phyloP scores from a whole-genome alignment of 441 rosid species.

The Euphorbia celastroides region DNA sequence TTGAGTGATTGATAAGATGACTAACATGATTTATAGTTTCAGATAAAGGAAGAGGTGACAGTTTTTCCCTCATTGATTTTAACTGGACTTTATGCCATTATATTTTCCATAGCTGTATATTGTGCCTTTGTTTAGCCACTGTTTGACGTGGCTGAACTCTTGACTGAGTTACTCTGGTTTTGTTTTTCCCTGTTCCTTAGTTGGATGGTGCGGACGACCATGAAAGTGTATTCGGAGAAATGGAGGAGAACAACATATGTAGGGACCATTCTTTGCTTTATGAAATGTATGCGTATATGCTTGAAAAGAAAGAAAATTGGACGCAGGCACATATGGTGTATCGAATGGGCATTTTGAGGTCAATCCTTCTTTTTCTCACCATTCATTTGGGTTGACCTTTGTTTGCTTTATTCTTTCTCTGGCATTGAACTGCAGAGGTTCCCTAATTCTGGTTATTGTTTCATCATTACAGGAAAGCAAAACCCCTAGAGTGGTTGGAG shows the following conservation, averaged over 20 bases:
- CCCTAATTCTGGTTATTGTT: conserved; percentile 8
- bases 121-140: background rate
- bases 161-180: background rate
- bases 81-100: background rate
- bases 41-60: background rate
- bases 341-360: conserved; percentile 72
- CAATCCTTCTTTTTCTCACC: background rate
- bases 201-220: conserved; percentile 56
- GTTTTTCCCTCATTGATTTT: background rate
- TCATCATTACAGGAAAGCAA: conserved; percentile 49
- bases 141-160: background rate
- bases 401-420: background rate
- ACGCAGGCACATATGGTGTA: conserved; percentile 54
- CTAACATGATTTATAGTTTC: background rate
- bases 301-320: conserved; percentile 75
- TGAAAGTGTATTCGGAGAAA: conserved; percentile 45
- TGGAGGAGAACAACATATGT: conserved; percentile 51
- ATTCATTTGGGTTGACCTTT: background rate
- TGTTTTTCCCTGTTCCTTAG: conserved; percentile 30
- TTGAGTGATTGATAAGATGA: background rate
- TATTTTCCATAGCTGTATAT: background rate
- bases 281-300: conserved; percentile 68
- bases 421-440: background rate
- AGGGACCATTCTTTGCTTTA: conserved; percentile 47
- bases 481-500: conserved; percentile 62